These are phyloP conservation scores for Dendrothele bispora DNA, from an alignment of 768 basidiomycete genomes.

Conservation along the genomic window DNA sequence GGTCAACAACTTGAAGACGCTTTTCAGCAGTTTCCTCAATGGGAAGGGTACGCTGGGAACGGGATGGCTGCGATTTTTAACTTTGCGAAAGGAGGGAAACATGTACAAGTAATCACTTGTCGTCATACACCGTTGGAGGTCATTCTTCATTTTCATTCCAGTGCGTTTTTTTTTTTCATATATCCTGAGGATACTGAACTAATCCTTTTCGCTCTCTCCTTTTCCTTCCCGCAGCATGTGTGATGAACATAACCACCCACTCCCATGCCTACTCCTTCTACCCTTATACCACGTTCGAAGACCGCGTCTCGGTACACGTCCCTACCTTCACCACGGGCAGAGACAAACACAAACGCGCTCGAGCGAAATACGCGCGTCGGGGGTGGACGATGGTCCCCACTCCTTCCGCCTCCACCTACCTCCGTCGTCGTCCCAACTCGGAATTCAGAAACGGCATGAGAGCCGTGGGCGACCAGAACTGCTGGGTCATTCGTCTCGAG, in stretches of 20 bases:
- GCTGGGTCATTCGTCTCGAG: slow-evolving; percentile 30
- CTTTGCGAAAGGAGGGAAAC: slow-evolving; percentile 27
- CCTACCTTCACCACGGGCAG: slow-evolving; percentile 12
- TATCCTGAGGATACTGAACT: slow-evolving; percentile 3
- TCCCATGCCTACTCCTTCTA: slow-evolving; percentile 40
- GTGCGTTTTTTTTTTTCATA: too few relatives aligned
- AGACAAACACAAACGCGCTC: slow-evolving; percentile 5
- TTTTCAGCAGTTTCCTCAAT: too few relatives aligned
- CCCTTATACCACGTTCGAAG: slow-evolving; percentile 39
- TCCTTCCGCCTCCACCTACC: neutral
- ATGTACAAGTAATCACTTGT: slow-evolving; percentile 42
- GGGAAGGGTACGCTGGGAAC: slow-evolving; percentile 17
- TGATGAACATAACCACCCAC: slow-evolving; percentile 44
- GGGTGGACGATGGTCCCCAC: slow-evolving; percentile 32
- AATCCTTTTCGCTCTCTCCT: neutral
- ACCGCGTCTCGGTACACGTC: slow-evolving; percentile 8
- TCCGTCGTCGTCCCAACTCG: slow-evolving; percentile 5
- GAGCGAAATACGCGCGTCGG: slow-evolving; percentile 34
- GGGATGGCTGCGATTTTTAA: slow-evolving; percentile 30
- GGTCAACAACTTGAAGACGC: too few relatives aligned
- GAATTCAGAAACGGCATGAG: slow-evolving; percentile 20
- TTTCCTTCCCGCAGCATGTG: slow-evolving; percentile 26
- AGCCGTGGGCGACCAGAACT: slow-evolving; percentile 28
- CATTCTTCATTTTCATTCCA: slow-evolving; percentile 47
- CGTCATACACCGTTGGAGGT: slow-evolving; percentile 29